Evolutionary conservation across 495 filamentous ascomycete genomes (phyloP), one percentile per base, ranked within the genome.

Genomic region (Rhizodiscina lignyota): DNA sequence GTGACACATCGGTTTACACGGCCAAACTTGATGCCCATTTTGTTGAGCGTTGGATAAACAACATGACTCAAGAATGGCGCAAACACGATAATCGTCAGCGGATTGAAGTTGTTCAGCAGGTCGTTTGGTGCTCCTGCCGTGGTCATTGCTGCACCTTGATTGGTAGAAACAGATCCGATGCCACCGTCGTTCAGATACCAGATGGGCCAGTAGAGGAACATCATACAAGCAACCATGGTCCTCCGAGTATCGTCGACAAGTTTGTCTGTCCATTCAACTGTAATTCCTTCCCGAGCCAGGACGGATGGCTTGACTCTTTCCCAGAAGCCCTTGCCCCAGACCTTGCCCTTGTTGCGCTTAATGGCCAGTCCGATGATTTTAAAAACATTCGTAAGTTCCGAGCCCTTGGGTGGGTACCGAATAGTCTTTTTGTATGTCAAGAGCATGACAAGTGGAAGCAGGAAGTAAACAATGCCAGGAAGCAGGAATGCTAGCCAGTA

Each of bases 401-500:
- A 72, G 13, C 74, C 74, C 37, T 70, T 64, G 4, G 74, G 74
- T 18, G 12, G 12, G 15, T 71, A 71, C 27, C 66, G 63, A 15
- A 68, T 58, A 30, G 74, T 57, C 51, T 77, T 76, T 49, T 42
- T 54, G 48, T 68, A 71, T 42, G 63, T 62, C 27, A 71, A 65
- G 18, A 63, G 32, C 10, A 51, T 18, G 4, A 47, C 31, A 4
- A 51, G 35, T 11, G 30, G 38, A 23, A 39, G 46, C 35, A 68
- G 52, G 29, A 61, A 48, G 49, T 77, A 77, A 57, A 71, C 66
- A 44, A 66, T 55, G 19, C 68, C 62, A 21, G 79, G 77, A 22
- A 89, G 68, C 32, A 84, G 56, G 56, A 77, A 85, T 16, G 72
- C 74, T 8, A 65, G 66, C 76, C 74, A 86, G 64, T 77, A 83